phyloP scores from a whole-genome alignment of 257 asterid species.

The Cinchona pubescens region DNA sequence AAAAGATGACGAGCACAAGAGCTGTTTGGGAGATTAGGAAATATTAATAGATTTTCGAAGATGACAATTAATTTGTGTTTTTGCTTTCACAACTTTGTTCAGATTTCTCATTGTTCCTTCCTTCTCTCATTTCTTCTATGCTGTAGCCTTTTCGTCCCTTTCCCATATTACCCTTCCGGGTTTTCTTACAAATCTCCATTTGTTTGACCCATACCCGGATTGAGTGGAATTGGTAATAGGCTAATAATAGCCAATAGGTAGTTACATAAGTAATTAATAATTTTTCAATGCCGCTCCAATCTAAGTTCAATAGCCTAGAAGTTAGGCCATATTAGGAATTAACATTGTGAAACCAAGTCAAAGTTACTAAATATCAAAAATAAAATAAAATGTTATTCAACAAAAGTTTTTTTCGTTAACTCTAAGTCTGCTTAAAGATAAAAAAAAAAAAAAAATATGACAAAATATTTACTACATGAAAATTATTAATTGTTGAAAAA shows the following conservation, averaged over 20 bases:
- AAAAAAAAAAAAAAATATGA: no score
- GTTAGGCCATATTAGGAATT: no score
- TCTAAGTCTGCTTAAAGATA: no score
- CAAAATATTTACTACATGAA: no score
- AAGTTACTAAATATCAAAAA: background rate
- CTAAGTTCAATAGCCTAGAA: no score
- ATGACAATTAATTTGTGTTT: background rate
- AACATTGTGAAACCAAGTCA: background rate
- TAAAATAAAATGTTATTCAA: background rate
- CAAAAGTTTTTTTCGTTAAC: no score
- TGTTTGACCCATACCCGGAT: constrained; percentile 13
- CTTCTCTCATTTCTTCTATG: background rate
- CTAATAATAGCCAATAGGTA: no score
- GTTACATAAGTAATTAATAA: no score
- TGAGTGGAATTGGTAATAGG: no score
- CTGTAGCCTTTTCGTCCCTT: background rate
- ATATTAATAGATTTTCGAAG: no score
- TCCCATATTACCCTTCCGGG: constrained; percentile 19
- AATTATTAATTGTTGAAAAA: no score
- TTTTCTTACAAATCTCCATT: background rate
- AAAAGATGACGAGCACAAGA: background rate
- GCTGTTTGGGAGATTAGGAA: background rate
- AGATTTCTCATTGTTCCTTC: background rate
- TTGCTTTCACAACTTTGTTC: background rate
- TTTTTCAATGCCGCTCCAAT: no score